Evolutionary conservation across 176 grass and related monocot species (phyloP).

Genomic region (Leersia perrieri): DNA sequence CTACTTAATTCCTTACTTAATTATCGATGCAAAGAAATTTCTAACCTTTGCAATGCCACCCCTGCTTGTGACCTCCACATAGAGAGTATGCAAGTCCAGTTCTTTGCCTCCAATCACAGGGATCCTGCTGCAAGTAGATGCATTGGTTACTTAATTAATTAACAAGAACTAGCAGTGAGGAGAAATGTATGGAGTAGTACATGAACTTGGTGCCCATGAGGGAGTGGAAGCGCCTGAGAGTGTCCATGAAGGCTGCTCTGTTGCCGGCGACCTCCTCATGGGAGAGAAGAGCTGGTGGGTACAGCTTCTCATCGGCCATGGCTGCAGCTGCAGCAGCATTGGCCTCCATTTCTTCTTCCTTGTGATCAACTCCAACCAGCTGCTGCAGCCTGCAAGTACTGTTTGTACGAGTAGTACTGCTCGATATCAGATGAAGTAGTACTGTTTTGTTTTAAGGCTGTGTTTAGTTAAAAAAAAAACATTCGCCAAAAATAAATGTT

Average conservation of each 20-base stretch:
- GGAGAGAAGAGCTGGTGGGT: constrained; percentile 36
- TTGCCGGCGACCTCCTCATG: constrained; percentile 35
- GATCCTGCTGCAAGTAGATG: constrained; percentile 37
- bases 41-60: constrained; percentile 57
- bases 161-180: background rate
- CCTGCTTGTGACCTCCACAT: constrained; percentile 51
- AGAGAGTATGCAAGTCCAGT: constrained; percentile 54
- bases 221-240: constrained; percentile 44
- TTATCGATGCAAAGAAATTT: background rate
- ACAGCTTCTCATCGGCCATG: constrained; percentile 37
- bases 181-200: constrained; percentile 18
- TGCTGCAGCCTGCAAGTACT: too few relatives aligned
- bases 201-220: constrained; percentile 52
- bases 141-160: background rate
- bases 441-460: too few relatives aligned
- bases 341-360: constrained; percentile 16
- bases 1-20: too few relatives aligned
- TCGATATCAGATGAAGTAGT: too few relatives aligned
- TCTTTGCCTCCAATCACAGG: constrained; percentile 71
- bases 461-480: too few relatives aligned
- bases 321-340: background rate
- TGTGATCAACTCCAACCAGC: background rate
- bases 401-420: too few relatives aligned
- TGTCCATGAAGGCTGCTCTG: constrained; percentile 45
- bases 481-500: too few relatives aligned